Percentiles rank a stretch among this genome's conserved stretches.
Conservation (phyloP, 768 basidiomycete species). For the Leucocoprinus sp. region DNA sequence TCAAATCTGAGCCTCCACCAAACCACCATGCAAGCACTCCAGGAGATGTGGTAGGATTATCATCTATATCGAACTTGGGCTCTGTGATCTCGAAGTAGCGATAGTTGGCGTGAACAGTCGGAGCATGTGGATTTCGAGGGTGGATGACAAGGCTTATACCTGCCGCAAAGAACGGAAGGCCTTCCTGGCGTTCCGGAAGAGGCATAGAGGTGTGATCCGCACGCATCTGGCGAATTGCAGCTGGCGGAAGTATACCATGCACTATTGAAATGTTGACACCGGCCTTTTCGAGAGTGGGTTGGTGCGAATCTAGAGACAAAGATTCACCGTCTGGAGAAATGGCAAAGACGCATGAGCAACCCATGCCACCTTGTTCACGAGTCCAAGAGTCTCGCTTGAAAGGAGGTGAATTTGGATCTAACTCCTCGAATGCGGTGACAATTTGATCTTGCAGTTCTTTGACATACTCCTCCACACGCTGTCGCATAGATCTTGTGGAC, state of each 20-base stretch:
- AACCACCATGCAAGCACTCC: slow-evolving; percentile 94
- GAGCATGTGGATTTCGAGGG: slow-evolving; percentile 87
- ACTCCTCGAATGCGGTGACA: slow-evolving; percentile 63
- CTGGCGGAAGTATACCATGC: slow-evolving; percentile 78
- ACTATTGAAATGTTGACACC: slow-evolving; percentile 94
- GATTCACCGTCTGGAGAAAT: slow-evolving; percentile 30
- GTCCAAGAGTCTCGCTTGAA: slow-evolving; percentile 83
- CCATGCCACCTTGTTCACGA: slow-evolving; percentile 65
- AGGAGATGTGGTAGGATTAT: slow-evolving; percentile 27
- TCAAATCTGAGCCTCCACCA: slow-evolving; percentile 92
- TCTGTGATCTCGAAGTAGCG: slow-evolving; percentile 93
- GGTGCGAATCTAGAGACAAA: slow-evolving; percentile 15
- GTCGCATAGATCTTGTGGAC: slow-evolving; percentile 49
- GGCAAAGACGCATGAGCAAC: slow-evolving; percentile 78
- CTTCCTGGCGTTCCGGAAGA: slow-evolving; percentile 47
- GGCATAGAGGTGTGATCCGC: slow-evolving; percentile 80
- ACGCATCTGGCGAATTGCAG: slow-evolving; percentile 91
- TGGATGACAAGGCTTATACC: slow-evolving; percentile 92
- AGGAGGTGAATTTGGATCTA: slow-evolving; percentile 61
- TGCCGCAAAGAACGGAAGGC: slow-evolving; percentile 88
- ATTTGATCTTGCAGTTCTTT: slow-evolving; percentile 72
- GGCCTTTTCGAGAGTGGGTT: slow-evolving; percentile 80
- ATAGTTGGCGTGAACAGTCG: slow-evolving; percentile 94
- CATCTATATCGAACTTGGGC: slow-evolving; percentile 19
- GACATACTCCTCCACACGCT: slow-evolving; percentile 71